Evolutionary conservation across 352 stramenopile species (phyloP), one percentile per base, ranked within the genome.

Genomic region (Phytopythium helicoides): DNA sequence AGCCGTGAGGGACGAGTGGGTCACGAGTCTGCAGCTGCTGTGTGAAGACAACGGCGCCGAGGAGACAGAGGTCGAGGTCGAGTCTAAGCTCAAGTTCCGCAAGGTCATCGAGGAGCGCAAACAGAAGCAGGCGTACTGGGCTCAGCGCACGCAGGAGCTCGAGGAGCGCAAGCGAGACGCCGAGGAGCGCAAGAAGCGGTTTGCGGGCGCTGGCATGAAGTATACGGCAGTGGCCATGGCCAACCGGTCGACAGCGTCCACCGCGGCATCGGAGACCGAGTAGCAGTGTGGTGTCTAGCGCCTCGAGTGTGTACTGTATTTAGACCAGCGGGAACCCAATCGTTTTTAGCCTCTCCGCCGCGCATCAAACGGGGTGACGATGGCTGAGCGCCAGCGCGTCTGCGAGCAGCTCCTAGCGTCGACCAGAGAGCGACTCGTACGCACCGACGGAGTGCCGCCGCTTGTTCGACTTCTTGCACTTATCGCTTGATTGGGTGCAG

Each of bases 201-300:
- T 90, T 48, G 66, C 74, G 7, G 66, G 71, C 25, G 68, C 66
- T 6, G 83, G 83, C 6, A 87, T 92, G 72, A 93, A 90, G 58
- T 93, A 92, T 62, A 93, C 83, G 3, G 83, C 83, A 6, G 66
- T 90, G 31, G 83, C 83, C 34, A 87, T 93, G 70, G 72, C 60
- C 21, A 91, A 82, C 58, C 81, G 81, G 15, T 67, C 65, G 35
- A 53, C 15, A 6, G 16, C 41, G 28, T 22, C 40, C 0, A 36
- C 23, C 19, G 21, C n/a, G 8, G 28, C 34, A 40, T 40, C 33
- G 7, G 36, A 26, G 15, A 22, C 28, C 15, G 37, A 54, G 26
- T 33, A 37, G 47, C 22, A 35, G 22, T 12, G n/a, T n/a, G n/a
- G n/a, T n/a, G n/a, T n/a, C n/a, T n/a, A n/a, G n/a, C n/a, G n/a